Evolutionary conservation across 2,329 filamentous ascomycete genomes (phyloP), one percentile per base, ranked within the genome.

Genomic region (Blastomyces gilchristii): DNA sequence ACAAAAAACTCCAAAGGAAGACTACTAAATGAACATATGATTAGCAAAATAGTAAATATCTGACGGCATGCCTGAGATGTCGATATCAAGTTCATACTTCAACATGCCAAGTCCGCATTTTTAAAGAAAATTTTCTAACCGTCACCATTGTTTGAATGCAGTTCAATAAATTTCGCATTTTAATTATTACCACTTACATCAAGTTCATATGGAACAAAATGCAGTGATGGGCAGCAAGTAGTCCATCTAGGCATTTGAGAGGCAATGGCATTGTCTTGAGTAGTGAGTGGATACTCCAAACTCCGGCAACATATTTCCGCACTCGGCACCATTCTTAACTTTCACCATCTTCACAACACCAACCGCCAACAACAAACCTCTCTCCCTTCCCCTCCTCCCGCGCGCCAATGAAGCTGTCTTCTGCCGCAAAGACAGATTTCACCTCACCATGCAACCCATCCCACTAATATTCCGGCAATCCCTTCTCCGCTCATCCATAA

Each of bases 401-500:
- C 58, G 47, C 63, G 49, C n/a, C 58, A 50, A 63, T 65, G 65
- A 63, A 37, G 62, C 62, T 58, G 56, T 58, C 56, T 59, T 60
- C 62, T 61, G 62, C 63, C 22, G 37, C 60, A 61, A 58, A 61
- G 31, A 58, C 61, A 45, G 25, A 31, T 37, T 53, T 50, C 57
- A 56, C 52, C n/a, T 52, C 60, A 61, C 41, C 39, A 77, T 77
- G 75, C 75, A 76, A 67, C 69, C 75, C 60, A 70, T 76, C 70
- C 74, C 72, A 71, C 71, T 73, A 66, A 69, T 77, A 67, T 65
- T 77, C 60, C 68, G 74, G 69, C 75, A 76, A 69, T 73, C 74
- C 60, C 65, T 77, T 34, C 71, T 71, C 61, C 69, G 71, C 22
- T 70, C 68, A 34, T 59, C 70, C 43, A 68, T 65, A 37, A 49